phyloP scores from a whole-genome alignment of 108 stramenopile species.

The Mediolabrus comicus region DNA sequence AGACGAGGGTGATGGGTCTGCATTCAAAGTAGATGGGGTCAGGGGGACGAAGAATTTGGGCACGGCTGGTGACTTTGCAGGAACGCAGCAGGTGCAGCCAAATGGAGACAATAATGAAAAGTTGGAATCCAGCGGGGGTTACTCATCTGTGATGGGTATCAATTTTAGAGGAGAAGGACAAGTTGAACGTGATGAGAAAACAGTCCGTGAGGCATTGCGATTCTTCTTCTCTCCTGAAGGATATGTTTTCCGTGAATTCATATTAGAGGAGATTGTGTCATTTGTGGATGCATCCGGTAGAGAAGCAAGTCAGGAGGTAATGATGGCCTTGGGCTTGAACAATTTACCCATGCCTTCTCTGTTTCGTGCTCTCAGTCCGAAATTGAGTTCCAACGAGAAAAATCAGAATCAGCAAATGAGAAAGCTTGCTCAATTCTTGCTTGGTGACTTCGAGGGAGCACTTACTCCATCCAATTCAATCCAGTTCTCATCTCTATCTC shows the following conservation, averaged over 20 bases:
- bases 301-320: constrained; percentile 64
- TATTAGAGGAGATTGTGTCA: constrained; percentile 86
- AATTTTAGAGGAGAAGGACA: constrained; percentile 26
- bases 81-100: constrained; percentile 66
- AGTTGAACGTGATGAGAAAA: constrained; percentile 58
- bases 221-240: constrained; percentile 95
- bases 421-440: constrained; percentile 69
- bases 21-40: constrained; percentile 83
- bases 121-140: constrained; percentile 11
- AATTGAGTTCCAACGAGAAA: constrained; percentile 60
- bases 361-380: constrained; percentile 68
- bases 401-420: constrained; percentile 77
- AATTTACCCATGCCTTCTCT: constrained; percentile 73
- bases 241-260: constrained; percentile 86
- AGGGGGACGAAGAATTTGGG: constrained; percentile 73
- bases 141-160: constrained; percentile 18
- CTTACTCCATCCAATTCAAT: constrained; percentile 16
- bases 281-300: constrained; percentile 79
- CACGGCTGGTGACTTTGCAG: constrained; percentile 70
- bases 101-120: constrained; percentile 13
- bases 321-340: constrained; percentile 48
- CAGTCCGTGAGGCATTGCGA: constrained; percentile 80
- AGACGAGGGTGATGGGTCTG: constrained; percentile 82
- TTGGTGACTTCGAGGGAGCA: constrained; percentile 75
- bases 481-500: background rate